phyloP scores from a whole-genome alignment of 305 asterid species.

The Fraxinus xanthoxyloides region DNA sequence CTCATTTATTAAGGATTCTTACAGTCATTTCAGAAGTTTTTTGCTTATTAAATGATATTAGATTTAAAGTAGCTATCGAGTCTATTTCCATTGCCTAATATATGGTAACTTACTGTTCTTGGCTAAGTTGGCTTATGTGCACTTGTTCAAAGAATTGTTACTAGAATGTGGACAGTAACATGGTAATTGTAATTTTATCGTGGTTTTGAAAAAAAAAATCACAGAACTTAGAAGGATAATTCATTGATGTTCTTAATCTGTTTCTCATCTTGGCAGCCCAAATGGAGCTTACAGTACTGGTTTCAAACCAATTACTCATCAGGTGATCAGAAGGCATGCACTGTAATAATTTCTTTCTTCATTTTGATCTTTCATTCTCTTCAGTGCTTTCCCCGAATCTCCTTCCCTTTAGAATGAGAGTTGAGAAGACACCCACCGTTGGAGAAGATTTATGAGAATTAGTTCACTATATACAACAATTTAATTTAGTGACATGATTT shows the following conservation, averaged over 20 bases:
- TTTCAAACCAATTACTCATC: slow-evolving; percentile 95
- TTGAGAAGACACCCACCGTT: not conserved
- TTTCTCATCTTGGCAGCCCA: slow-evolving; percentile 56
- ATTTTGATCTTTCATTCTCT: slow-evolving; percentile 2
- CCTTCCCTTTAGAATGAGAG: not conserved
- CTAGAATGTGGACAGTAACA: not conserved
- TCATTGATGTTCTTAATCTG: slow-evolving; percentile 6
- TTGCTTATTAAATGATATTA: slow-evolving; percentile 4
- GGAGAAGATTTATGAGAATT: not conserved
- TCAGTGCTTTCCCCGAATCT: not conserved
- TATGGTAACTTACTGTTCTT: slow-evolving; percentile 1
- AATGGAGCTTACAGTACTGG: slow-evolving; percentile 97
- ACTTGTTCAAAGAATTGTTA: slow-evolving; percentile 14
- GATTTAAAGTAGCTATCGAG: not conserved
- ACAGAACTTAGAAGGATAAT: not conserved
- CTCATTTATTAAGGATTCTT: not conserved
- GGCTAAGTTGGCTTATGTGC: not conserved
- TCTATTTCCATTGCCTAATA: not conserved
- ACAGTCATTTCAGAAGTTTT: not conserved
- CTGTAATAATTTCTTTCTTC: slow-evolving; percentile 23
- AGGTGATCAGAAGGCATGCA: slow-evolving; percentile 75
- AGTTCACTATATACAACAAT: not conserved
- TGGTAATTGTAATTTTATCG: slow-evolving; percentile 1
- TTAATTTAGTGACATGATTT: slow-evolving; percentile 13
- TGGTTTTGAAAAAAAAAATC: not conserved